Conservation (phyloP, 2,329 filamentous ascomycete species). For the Delphinella strobiligena region DNA sequence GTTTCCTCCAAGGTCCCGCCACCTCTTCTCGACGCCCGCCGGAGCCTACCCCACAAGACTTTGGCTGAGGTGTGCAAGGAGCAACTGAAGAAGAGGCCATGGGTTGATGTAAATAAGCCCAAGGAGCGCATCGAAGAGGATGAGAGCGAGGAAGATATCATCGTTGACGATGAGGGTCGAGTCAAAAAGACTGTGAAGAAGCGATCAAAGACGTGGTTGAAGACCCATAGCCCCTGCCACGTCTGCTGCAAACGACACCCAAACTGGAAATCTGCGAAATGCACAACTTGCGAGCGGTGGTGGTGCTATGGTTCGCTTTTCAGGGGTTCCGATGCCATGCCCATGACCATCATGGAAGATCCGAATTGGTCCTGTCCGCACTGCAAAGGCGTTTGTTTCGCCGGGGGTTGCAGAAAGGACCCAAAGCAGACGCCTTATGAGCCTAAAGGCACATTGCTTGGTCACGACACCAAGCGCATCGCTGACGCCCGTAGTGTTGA, state of each 20-base stretch:
- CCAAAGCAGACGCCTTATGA: conserved; percentile 64
- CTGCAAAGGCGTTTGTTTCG: conserved; percentile 79
- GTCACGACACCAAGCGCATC: conserved; percentile 80
- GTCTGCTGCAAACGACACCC: conserved; percentile 72
- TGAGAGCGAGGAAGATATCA: conserved; percentile 39
- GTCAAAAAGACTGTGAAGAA: conserved; percentile 54
- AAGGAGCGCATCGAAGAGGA: conserved; percentile 27
- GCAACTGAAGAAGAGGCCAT: conserved; percentile 67
- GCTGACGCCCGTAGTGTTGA: conserved; percentile 88
- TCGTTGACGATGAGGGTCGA: conserved; percentile 51
- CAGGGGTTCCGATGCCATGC: conserved; percentile 82
- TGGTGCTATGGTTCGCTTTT: conserved; percentile 95
- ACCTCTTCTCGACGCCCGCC: conserved; percentile 57
- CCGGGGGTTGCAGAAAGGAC: conserved; percentile 61
- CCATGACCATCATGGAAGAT: conserved; percentile 68
- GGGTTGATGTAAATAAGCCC: conserved; percentile 64
- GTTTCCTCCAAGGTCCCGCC: conserved; percentile 55
- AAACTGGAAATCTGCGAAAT: conserved; percentile 74
- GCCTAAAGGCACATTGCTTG: conserved; percentile 76
- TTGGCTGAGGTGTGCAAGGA: conserved; percentile 91
- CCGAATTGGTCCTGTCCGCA: conserved; percentile 80
- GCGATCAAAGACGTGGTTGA: conserved; percentile 37
- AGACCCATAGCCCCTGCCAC: conserved; percentile 54
- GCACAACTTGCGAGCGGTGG: conserved; percentile 59
- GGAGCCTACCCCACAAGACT: conserved; percentile 59